phyloP scores from a whole-genome alignment of 306 rosid species.

The Pyrus betulifolia region DNA sequence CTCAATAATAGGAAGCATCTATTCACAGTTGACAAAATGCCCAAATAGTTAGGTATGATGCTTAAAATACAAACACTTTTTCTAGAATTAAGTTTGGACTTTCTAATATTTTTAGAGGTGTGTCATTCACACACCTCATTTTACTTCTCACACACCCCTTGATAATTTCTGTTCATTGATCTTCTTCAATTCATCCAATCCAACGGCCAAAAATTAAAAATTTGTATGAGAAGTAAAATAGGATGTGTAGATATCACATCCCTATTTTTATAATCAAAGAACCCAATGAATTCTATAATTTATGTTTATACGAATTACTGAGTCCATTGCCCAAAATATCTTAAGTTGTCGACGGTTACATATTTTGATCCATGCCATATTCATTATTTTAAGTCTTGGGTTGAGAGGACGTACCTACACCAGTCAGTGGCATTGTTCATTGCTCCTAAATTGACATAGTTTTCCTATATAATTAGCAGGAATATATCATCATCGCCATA shows the following conservation, averaged over 20 bases:
- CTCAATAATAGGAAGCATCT: conserved; percentile 12
- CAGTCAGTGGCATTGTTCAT: neutral
- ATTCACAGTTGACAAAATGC: neutral
- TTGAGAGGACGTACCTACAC: neutral
- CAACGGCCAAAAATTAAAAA: too few relatives aligned
- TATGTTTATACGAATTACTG: neutral
- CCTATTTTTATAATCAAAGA: neutral
- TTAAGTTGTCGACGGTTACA: neutral
- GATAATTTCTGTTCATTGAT: too few relatives aligned
- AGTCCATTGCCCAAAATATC: neutral
- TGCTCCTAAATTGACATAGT: neutral
- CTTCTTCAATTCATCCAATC: too few relatives aligned
- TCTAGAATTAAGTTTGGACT: neutral
- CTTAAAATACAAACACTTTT: too few relatives aligned
- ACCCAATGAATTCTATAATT: neutral
- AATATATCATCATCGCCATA: too few relatives aligned
- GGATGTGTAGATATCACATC: too few relatives aligned
- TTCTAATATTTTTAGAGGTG: neutral
- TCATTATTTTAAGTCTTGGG: neutral
- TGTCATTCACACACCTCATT: too few relatives aligned
- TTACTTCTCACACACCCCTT: too few relatives aligned
- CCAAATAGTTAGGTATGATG: neutral
- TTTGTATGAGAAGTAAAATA: too few relatives aligned
- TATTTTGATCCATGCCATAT: neutral
- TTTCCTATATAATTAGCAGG: neutral